Percentiles rank a stretch among this genome's conserved stretches.
Conservation (phyloP, 2,329 filamentous ascomycete species). For the Fusarium neocosmosporiellum region DNA sequence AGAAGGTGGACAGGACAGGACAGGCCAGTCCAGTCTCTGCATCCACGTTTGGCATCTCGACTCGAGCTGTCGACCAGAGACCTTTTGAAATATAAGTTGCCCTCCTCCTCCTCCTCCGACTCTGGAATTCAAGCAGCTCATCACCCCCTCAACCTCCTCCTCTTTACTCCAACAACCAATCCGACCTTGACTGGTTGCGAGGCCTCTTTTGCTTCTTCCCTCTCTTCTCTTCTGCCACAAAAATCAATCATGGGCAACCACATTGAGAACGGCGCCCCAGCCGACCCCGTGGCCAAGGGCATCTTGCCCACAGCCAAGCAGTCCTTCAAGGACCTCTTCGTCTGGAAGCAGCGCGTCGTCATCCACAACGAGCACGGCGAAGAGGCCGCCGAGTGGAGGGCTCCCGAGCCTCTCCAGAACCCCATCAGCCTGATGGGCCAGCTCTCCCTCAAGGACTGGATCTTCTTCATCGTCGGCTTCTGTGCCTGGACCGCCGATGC, state of each 20-base stretch:
- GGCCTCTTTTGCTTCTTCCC: neutral
- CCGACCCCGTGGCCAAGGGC: constrained; percentile 76
- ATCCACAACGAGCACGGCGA: constrained; percentile 74
- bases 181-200: neutral
- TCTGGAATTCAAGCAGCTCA: neutral
- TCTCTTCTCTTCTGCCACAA: neutral
- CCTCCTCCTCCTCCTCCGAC: neutral
- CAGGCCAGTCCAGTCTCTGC: neutral
- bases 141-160: neutral
- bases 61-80: neutral
- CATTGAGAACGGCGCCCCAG: constrained; percentile 56
- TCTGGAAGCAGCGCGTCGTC: constrained; percentile 79
- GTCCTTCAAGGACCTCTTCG: constrained; percentile 72
- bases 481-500: constrained; percentile 83
- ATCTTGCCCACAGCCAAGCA: constrained; percentile 73
- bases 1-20: neutral
- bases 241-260: constrained; percentile 15
- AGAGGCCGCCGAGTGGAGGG: constrained; percentile 74
- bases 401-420: constrained; percentile 74
- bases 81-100: constrained; percentile 20
- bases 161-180: neutral
- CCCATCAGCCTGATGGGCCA: constrained; percentile 75
- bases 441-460: constrained; percentile 74
- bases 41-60: neutral
- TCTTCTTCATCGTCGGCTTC: constrained; percentile 81